Evolutionary conservation across 441 rosid genomes (phyloP).

Genomic region (Gossypium schwendimanii): DNA sequence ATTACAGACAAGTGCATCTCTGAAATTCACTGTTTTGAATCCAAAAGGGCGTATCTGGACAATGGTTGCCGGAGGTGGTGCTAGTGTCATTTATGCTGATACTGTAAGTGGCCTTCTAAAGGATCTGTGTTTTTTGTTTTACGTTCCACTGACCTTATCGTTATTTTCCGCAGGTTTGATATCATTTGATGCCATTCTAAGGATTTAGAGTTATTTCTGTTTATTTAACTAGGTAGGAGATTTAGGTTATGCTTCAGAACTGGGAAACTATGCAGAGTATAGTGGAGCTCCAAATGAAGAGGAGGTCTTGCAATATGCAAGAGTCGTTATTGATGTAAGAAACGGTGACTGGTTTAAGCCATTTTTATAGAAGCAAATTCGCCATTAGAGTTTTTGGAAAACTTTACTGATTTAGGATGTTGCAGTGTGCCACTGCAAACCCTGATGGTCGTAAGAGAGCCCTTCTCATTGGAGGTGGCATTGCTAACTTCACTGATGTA

Average conservation of each 20-base stretch:
- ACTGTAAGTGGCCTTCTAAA: conserved; percentile 43
- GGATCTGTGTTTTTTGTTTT: background rate
- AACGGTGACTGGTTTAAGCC: background rate
- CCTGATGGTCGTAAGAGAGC: conserved; percentile 88
- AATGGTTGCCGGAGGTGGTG: conserved; percentile 97
- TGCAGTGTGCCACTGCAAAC: conserved; percentile 76
- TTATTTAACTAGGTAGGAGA: conserved; percentile 69
- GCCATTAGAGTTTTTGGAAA: background rate
- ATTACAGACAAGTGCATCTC: conserved; percentile 78
- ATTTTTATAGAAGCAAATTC: background rate
- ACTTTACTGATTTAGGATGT: background rate
- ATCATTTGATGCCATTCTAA: conserved; percentile 1
- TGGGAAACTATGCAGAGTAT: conserved; percentile 89
- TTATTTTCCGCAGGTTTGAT: background rate
- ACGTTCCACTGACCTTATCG: background rate
- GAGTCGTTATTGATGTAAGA: conserved; percentile 84
- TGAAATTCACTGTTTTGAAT: conserved; percentile 86
- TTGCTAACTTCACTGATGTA: conserved; percentile 88
- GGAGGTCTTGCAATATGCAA: conserved; percentile 90
- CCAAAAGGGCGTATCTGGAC: conserved; percentile 93
- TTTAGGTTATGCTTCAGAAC: conserved; percentile 89
- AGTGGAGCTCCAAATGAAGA: conserved; percentile 97
- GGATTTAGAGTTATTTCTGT: background rate
- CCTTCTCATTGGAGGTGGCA: conserved; percentile 86
- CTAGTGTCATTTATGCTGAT: conserved; percentile 91